Conservation (phyloP, 352 stramenopile species). For the Globisporangium takayamanum region DNA sequence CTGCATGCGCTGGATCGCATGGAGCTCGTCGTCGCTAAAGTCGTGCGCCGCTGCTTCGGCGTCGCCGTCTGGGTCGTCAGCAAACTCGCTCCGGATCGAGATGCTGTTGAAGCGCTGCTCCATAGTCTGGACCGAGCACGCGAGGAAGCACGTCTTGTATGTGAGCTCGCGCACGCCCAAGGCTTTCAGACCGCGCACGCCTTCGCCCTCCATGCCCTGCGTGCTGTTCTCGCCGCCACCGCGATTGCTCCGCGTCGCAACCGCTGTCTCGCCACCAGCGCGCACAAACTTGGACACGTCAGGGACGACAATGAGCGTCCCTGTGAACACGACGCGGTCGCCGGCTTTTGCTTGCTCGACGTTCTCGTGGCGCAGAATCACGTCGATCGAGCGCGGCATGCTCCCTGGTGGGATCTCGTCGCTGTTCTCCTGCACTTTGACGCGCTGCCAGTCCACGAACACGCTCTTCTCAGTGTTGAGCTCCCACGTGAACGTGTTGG, state of each 20-base stretch:
- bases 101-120: conserved; percentile 85
- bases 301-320: conserved; percentile 94
- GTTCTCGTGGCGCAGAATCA: conserved; percentile 97
- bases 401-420: conserved; percentile 97
- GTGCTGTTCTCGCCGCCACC: conserved; percentile 59
- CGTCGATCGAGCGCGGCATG: conserved; percentile 96
- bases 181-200: conserved; percentile 92
- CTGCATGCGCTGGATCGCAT: conserved; percentile 91
- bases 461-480: conserved; percentile 88
- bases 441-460: conserved; percentile 98
- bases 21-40: conserved; percentile 91
- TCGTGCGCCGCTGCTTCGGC: conserved; percentile 38
- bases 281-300: conserved; percentile 91
- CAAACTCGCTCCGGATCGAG: conserved; percentile 74
- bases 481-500: conserved; percentile 84
- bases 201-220: conserved; percentile 81
- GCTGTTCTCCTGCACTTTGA: conserved; percentile 98
- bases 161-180: conserved; percentile 96
- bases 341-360: conserved; percentile 96
- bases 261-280: conserved; percentile 58
- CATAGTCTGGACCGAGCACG: conserved; percentile 91
- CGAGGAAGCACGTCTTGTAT: conserved; percentile 97
- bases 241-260: conserved; percentile 35
- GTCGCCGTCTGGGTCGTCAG: conserved; percentile 37
- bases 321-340: conserved; percentile 93